Conservation (phyloP, 352 stramenopile genomes). For the Pythium phragmiticola region DNA sequence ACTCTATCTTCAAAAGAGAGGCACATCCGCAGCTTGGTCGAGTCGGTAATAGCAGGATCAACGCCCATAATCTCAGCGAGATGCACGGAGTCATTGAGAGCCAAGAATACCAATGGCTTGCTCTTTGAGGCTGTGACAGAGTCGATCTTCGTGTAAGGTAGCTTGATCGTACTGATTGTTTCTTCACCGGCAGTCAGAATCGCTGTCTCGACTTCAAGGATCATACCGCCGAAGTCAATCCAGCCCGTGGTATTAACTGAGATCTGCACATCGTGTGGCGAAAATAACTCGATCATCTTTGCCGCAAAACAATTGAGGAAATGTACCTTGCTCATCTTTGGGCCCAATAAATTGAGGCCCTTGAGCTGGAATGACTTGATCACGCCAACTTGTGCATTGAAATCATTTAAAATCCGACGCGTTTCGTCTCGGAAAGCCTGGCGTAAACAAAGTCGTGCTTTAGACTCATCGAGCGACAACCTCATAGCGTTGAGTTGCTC, state of each 20-base stretch:
- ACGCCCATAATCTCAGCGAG: slow-evolving; percentile 14
- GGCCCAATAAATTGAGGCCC: not conserved
- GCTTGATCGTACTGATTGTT: slow-evolving; percentile 20
- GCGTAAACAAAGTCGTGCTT: not conserved
- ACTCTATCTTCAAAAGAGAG: slow-evolving; percentile 1
- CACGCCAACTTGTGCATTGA: slow-evolving; percentile 32
- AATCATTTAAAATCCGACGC: slow-evolving; percentile 31
- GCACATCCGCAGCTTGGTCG: not conserved
- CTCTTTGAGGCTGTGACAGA: not conserved
- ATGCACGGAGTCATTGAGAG: slow-evolving; percentile 2
- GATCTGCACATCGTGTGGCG: slow-evolving; percentile 1
- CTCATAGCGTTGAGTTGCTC: not conserved
- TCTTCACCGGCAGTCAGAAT: slow-evolving; percentile 4
- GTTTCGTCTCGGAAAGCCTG: slow-evolving; percentile 37
- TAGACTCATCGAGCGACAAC: not conserved
- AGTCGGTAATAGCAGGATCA: not conserved
- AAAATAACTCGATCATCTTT: not conserved
- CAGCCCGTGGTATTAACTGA: slow-evolving; percentile 20
- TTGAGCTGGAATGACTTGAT: slow-evolving; percentile 27
- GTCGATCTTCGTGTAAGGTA: slow-evolving; percentile 26
- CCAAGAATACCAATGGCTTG: not conserved
- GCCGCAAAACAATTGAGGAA: not conserved
- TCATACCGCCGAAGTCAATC: slow-evolving; percentile 32
- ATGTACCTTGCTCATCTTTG: slow-evolving; percentile 3
- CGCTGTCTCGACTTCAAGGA: slow-evolving; percentile 30